These are phyloP conservation scores for Malassezia furfur DNA, from an alignment of 1,284 basidiomycete genomes.

Conservation along the genomic window DNA sequence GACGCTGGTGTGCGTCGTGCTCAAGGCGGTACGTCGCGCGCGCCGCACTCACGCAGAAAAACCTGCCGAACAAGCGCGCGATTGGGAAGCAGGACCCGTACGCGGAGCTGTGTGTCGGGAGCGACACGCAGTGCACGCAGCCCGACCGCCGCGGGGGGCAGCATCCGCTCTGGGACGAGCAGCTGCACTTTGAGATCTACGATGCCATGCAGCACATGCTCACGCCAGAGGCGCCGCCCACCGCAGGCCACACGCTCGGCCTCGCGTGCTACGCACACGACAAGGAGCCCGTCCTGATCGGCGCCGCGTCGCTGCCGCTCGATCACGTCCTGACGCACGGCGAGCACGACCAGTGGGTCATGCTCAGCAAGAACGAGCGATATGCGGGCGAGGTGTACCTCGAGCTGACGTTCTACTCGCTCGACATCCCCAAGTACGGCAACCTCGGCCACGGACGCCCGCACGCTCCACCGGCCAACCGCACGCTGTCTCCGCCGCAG, in stretches of 20 bases:
- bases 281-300: constrained; percentile 84
- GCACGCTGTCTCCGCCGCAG: not conserved
- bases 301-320: constrained; percentile 76
- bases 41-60: constrained; percentile 19
- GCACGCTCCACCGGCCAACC: not conserved
- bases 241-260: constrained; percentile 62
- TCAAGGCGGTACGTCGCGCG: constrained; percentile 73
- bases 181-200: constrained; percentile 81
- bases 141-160: constrained; percentile 90
- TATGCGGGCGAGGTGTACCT: constrained; percentile 46
- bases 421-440: not conserved
- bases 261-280: constrained; percentile 90
- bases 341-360: constrained; percentile 97
- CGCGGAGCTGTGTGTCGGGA: constrained; percentile 66
- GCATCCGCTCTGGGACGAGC: constrained; percentile 97
- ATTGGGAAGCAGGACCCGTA: constrained; percentile 89
- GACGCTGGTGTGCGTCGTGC: constrained; percentile 84
- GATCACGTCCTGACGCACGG: constrained; percentile 84
- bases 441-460: not conserved
- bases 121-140: constrained; percentile 56
- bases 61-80: constrained; percentile 44
- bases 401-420: constrained; percentile 43
- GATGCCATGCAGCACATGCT: constrained; percentile 58
- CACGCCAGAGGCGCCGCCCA: constrained; percentile 49
- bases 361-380: constrained; percentile 39